Conservation (phyloP, 495 filamentous ascomycete genomes). For the Penicillium tannophilum region DNA sequence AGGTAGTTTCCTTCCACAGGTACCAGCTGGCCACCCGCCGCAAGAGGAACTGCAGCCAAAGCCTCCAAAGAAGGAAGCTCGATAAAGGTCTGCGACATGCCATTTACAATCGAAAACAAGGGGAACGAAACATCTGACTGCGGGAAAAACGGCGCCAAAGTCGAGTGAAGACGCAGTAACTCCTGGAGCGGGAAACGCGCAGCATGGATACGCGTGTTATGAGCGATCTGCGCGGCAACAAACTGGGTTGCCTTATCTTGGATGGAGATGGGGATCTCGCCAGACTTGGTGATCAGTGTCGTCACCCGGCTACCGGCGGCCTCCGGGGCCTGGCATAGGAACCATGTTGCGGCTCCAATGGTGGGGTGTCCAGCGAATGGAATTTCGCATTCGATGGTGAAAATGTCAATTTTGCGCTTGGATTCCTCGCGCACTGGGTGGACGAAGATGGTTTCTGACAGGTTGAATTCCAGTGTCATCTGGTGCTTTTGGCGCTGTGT, state of each 20-base stretch:
- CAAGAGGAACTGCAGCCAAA: slow-evolving; percentile 31
- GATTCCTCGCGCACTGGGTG: slow-evolving; percentile 37
- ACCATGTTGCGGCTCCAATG: slow-evolving; percentile 66
- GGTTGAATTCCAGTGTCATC: slow-evolving; percentile 79
- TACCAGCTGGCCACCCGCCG: slow-evolving; percentile 27
- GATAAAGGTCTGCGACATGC: slow-evolving; percentile 70
- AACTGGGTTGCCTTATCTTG: slow-evolving; percentile 21
- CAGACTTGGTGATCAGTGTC: slow-evolving; percentile 62
- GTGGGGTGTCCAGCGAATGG: slow-evolving; percentile 81
- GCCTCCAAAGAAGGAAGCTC: slow-evolving; percentile 49
- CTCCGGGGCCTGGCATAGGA: slow-evolving; percentile 37
- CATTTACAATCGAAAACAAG: slow-evolving; percentile 47
- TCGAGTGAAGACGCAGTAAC: slow-evolving; percentile 35
- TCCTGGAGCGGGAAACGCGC: slow-evolving; percentile 30
- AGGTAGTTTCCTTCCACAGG: slow-evolving; percentile 29
- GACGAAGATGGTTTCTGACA: slow-evolving; percentile 82
- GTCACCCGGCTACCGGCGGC: slow-evolving; percentile 31
- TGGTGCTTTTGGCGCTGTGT: slow-evolving; percentile 45
- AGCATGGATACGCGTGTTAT: slow-evolving; percentile 65
- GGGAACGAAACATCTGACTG: slow-evolving; percentile 23
- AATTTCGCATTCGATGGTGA: slow-evolving; percentile 62
- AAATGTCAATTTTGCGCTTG: slow-evolving; percentile 67
- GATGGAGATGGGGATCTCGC: slow-evolving; percentile 52
- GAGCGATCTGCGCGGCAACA: slow-evolving; percentile 62
- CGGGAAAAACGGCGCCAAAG: slow-evolving; percentile 27